Conservation (phyloP, 163 green algal genomes). For the Scenedesmus sp. region DNA sequence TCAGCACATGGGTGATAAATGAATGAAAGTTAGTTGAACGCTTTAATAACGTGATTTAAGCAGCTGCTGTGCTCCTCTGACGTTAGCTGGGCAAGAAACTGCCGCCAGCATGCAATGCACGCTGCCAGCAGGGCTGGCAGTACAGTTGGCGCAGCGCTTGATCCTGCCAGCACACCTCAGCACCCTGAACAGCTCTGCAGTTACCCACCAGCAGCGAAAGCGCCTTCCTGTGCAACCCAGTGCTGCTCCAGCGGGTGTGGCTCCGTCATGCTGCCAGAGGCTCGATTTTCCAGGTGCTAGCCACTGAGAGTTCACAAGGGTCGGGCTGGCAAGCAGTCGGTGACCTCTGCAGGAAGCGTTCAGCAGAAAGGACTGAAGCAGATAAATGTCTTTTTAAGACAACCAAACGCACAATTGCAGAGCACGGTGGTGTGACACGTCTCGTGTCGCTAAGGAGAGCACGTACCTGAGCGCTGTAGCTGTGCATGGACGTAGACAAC, state of each 20-base stretch:
- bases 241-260: constrained; percentile 27
- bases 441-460: neutral
- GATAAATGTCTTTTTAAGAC: too few species aligned
- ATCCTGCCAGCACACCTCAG: neutral
- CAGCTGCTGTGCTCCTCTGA: neutral
- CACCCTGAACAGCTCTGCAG: too few species aligned
- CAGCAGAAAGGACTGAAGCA: neutral
- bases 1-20: too few species aligned
- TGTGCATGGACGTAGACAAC: too few species aligned
- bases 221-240: constrained; percentile 54
- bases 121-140: neutral
- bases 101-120: neutral
- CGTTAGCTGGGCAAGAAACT: neutral
- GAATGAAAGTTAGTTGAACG: too few species aligned
- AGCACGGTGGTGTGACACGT: too few species aligned
- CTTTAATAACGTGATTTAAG: neutral
- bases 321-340: neutral
- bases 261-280: neutral
- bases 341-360: neutral
- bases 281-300: neutral
- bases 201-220: constrained; percentile 46
- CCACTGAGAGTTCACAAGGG: neutral
- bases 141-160: neutral
- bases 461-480: too few species aligned
- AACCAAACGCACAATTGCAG: neutral